Evolutionary conservation across 352 stramenopile species (phyloP).

Genomic region (Lagenidium sp.): DNA sequence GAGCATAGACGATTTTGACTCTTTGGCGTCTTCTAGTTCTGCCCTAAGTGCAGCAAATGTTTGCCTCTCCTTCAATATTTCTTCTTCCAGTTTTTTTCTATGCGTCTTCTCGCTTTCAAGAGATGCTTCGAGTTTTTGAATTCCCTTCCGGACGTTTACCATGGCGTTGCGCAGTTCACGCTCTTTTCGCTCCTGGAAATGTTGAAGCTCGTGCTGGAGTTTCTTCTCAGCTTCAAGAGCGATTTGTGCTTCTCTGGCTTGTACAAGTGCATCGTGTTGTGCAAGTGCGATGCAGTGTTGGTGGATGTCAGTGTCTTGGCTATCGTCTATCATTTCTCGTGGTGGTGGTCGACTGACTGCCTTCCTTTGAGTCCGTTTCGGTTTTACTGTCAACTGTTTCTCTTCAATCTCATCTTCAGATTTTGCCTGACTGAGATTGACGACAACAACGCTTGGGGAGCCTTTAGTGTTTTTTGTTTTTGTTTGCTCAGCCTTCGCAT

Average conservation of each 20-base stretch:
- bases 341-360: conserved; percentile 11
- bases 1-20: conserved; percentile 29
- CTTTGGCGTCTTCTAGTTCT: conserved; percentile 36
- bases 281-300: conserved; percentile 26
- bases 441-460: conserved; percentile 42
- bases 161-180: conserved; percentile 54
- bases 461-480: conserved; percentile 8
- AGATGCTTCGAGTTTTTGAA: conserved; percentile 52
- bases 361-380: no score
- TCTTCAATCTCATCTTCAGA: conserved; percentile 25
- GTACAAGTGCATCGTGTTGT: conserved; percentile 47
- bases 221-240: conserved; percentile 38
- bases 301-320: background rate
- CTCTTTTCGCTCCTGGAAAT: conserved; percentile 63
- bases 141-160: conserved; percentile 63
- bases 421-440: conserved; percentile 34
- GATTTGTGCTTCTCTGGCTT: conserved; percentile 40
- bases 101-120: conserved; percentile 36
- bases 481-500: conserved; percentile 5
- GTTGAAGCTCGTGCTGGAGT: conserved; percentile 35
- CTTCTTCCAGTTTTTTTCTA: conserved; percentile 40
- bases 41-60: conserved; percentile 43
- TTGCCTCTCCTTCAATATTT: conserved; percentile 37
- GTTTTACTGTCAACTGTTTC: no score
- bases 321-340: conserved; percentile 1